These are phyloP conservation scores for Fremontodendron californicum DNA, from an alignment of 345 rosid genomes.

Conservation along the genomic window DNA sequence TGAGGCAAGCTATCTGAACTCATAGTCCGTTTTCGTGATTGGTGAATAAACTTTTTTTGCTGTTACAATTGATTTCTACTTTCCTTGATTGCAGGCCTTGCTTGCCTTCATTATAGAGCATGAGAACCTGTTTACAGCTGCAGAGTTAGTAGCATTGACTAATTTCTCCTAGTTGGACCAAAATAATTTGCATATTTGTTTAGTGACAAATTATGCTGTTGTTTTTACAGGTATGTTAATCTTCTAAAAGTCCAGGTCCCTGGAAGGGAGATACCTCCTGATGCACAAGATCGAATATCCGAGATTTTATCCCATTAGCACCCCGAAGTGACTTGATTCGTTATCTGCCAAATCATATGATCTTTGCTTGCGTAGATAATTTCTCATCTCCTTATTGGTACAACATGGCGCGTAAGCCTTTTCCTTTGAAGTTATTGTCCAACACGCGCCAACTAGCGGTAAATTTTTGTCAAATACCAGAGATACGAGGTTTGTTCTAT, in stretches of 20 bases:
- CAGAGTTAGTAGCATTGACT: slow-evolving; percentile 51
- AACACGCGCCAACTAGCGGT: neutral
- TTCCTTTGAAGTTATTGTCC: neutral
- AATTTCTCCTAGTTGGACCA: neutral
- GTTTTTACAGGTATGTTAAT: slow-evolving; percentile 55
- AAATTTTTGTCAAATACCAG: neutral
- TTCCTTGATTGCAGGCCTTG: slow-evolving; percentile 57
- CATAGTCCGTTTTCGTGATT: neutral
- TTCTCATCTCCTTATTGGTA: neutral
- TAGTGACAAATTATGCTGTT: neutral
- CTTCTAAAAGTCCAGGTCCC: slow-evolving; percentile 80
- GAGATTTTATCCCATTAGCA: slow-evolving; percentile 55
- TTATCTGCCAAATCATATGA: neutral
- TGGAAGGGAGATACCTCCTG: slow-evolving; percentile 80
- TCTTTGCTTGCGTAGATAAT: neutral
- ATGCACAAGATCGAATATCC: slow-evolving; percentile 64
- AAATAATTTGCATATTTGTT: neutral
- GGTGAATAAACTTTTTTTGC: neutral
- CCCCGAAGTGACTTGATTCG: neutral
- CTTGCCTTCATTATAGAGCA: slow-evolving; percentile 88
- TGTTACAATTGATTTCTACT: neutral
- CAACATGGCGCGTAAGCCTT: neutral
- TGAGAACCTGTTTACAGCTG: slow-evolving; percentile 51
- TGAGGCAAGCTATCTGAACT: slow-evolving; percentile 56
- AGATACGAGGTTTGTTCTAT: neutral